Evolutionary conservation across 2,329 filamentous ascomycete genomes (phyloP), one percentile per base, ranked within the genome.

Genomic region (Laburnicola sp.): DNA sequence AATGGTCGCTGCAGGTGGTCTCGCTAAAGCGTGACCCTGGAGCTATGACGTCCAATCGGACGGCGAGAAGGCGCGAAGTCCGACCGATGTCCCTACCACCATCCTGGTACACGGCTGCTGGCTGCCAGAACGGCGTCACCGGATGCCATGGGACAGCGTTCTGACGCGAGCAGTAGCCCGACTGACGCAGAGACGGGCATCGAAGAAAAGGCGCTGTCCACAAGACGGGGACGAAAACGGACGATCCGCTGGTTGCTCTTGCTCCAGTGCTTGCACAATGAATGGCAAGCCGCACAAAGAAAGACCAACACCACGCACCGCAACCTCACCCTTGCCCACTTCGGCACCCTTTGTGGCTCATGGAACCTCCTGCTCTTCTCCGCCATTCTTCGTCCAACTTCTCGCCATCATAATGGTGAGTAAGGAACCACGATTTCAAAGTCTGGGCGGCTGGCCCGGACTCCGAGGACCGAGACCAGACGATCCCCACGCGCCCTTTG

Each of bases 31-130:
- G 38, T 16, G 10, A 34, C 32, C 43, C 32, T 40, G 28, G 35
- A 11, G n/a, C 21, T 1, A 6, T 32, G 32, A 27, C 34, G 43
- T 10, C 65, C 61, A 66, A 66, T 67, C 65, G 65, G 65, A 65
- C 48, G 37, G 53, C 57, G 55, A 56, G 65, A 65, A 66, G 58
- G 38, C 48, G 56, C 57, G 43, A 45, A 45, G 53, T 52, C 56
- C 50, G 35, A 32, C 30, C 43, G n/a, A n/a, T n/a, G n/a, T n/a
- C n/a, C n/a, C n/a, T n/a, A n/a, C n/a, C n/a, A n/a, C n/a, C n/a
- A n/a, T n/a, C n/a, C n/a, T n/a, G n/a, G n/a, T n/a, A n/a, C n/a
- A n/a, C n/a, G n/a, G n/a, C n/a, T n/a, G n/a, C n/a, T n/a, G n/a
- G n/a, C n/a, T n/a, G n/a, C n/a, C n/a, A n/a, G n/a, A n/a, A n/a